Evolutionary conservation across 306 rosid species (phyloP), one percentile per base, ranked within the genome.

Genomic region (Castanea crenata): DNA sequence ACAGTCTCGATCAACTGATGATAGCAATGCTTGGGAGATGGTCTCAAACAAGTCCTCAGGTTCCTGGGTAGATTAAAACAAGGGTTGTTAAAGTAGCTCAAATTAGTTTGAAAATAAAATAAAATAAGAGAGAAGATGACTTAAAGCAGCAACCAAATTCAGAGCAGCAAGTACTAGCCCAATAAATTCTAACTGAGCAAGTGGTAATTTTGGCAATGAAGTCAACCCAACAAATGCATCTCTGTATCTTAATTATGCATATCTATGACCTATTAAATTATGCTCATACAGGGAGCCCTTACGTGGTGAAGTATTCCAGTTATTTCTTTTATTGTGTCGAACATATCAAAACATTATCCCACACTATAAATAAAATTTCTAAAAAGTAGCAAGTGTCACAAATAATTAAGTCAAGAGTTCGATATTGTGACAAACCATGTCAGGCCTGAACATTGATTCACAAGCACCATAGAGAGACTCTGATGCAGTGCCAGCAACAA

Each of bases 401-500:
- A 15, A 82, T 51, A 79, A 78, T 62, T 18, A 87, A 64, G 55
- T 57, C 55, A 76, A 74, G 25, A 20, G 76, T 55, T 63, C 31
- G 74, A 68, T 27, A 74, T 55, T 0, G 71, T 46, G 54, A 91
- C 93, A 7, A 74, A 96, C 99, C 99, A 96, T 88, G 87, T 96
- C 94, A 74, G 97, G 94, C 86, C 88, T 96, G 83, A 90, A 96
- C 99, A 96, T 93, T 0, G 99, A 83, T 81, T 96, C 98, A 75
- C 98, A 96, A 88, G 98, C 99, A 89, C 99, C 99, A 89, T 96
- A 91, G 11, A 93, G 91, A 61, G 99, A 96, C 86, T 96, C 99
- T 3, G 99, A 93, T 44, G 99, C 99, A 83, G 91, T 82, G 44
- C 99, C 99, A 70, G 97, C 93, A 80, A 96, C 99, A 83, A 96